Percentiles rank a stretch among this genome's conserved stretches.
Evolutionary conservation across 139 green algal genomes (phyloP).

Genomic region (Micromonas commoda): DNA sequence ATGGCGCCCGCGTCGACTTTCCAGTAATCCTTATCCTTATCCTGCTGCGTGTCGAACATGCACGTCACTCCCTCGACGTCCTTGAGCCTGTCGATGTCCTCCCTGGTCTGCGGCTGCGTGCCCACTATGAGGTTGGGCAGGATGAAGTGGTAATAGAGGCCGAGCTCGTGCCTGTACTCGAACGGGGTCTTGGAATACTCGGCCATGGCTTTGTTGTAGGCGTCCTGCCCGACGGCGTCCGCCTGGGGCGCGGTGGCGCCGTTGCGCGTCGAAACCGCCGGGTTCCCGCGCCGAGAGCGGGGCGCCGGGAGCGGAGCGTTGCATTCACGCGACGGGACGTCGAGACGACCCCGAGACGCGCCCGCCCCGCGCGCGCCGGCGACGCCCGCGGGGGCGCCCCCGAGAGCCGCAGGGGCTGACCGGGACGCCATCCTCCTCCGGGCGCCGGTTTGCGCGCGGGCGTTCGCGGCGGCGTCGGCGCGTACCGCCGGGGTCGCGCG

Average conservation of each 20-base stretch:
- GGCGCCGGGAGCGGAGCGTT: too few species aligned
- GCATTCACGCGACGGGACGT: too few species aligned
- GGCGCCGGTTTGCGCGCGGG: too few species aligned
- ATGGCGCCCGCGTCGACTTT: constrained; percentile 30
- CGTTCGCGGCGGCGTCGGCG: too few species aligned
- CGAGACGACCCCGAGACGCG: too few species aligned
- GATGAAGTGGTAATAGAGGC: constrained; percentile 45
- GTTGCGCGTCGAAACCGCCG: background rate
- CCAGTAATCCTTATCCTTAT: constrained; percentile 46
- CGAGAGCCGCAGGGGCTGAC: too few species aligned
- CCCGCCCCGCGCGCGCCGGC: too few species aligned
- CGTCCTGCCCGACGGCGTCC: background rate
- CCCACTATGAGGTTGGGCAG: constrained; percentile 38
- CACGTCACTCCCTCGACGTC: constrained; percentile 34
- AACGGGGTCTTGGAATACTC: constrained; percentile 9
- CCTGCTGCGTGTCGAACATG: constrained; percentile 43
- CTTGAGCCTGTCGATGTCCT: constrained; percentile 34
- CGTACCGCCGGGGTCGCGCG: too few species aligned
- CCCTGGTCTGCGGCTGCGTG: constrained; percentile 32
- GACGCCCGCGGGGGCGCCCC: too few species aligned
- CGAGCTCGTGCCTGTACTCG: constrained; percentile 25
- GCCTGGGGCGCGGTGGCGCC: background rate
- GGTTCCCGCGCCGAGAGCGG: too few species aligned
- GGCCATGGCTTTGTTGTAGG: constrained; percentile 28
- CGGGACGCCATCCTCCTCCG: too few species aligned